A percentile compares a stretch with the other conserved stretches of the same genome.
These are phyloP conservation scores for Aechmea fasciata DNA, from an alignment of 176 grass and related monocot species.

Conservation along the genomic window DNA sequence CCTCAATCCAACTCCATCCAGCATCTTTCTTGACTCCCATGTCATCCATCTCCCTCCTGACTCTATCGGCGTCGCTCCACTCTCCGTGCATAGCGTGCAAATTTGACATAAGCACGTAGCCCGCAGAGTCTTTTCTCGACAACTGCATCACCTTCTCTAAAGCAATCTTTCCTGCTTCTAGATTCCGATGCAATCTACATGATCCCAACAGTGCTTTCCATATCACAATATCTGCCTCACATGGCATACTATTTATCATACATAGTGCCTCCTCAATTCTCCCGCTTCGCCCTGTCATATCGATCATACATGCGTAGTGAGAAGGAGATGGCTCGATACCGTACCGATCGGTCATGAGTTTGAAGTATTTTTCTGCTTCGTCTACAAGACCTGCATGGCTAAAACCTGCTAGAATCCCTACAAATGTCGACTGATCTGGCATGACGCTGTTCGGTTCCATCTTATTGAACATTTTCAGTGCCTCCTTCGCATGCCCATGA, in stretches of 20 bases:
- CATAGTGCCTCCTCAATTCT: conserved; percentile 41
- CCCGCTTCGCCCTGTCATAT: conserved; percentile 54
- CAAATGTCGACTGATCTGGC: conserved; percentile 47
- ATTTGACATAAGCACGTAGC: conserved; percentile 69
- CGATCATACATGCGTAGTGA: conserved; percentile 60
- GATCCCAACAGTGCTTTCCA: conserved; percentile 72
- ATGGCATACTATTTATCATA: conserved; percentile 45
- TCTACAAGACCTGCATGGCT: conserved; percentile 47
- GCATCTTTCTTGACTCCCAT: conserved; percentile 55
- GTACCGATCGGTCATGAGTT: conserved; percentile 28
- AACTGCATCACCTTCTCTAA: conserved; percentile 40
- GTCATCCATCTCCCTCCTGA: conserved; percentile 43
- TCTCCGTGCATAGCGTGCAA: conserved; percentile 58
- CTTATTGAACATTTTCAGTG: conserved; percentile 27
- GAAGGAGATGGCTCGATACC: conserved; percentile 18
- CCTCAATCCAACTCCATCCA: conserved; percentile 71
- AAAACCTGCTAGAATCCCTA: conserved; percentile 49
- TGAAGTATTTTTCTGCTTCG: conserved; percentile 49
- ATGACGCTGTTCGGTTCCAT: conserved; percentile 22
- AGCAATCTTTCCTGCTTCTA: conserved; percentile 56
- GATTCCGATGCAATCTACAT: conserved; percentile 47
- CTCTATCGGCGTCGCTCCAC: conserved; percentile 37
- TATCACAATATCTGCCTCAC: conserved; percentile 30
- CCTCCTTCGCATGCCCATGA: conserved; percentile 33
- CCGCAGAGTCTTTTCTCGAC: conserved; percentile 36